Evolutionary conservation across 164 flowering plant species (phyloP), one percentile per base, ranked within the genome.

Genomic region (Berberis thunbergii): DNA sequence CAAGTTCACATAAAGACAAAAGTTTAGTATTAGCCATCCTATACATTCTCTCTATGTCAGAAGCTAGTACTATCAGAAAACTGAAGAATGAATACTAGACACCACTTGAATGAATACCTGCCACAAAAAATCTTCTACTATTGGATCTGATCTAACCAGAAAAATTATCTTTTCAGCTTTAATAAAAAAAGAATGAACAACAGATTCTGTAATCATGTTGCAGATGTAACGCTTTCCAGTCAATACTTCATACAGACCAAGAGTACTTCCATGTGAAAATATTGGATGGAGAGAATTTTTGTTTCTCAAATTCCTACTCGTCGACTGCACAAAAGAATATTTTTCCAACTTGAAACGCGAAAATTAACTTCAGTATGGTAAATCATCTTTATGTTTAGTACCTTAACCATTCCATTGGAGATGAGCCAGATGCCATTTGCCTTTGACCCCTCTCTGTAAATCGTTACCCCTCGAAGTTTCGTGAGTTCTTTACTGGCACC

Each of bases 381-480:
- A 46, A 64, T 64, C n/a, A 48, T 10, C 9, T 11, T 39, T n/a
- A 41, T 42, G 46, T 13, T 45, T 26, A 44, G 68, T 79, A 92
- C 98, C 95, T 85, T 92, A 49, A 85, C 91, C 43, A 87, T 75
- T 60, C 96, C 98, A 70, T 79, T 87, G 49, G 91, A 86, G 57
- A 93, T 75, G 42, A 93, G 85, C 97, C 98, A 90, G 64, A 93
- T 75, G 57, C 97, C 97, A 79, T 69, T 81, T 62, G 98, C 81
- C 70, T 77, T 84, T 13, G 85, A 78, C 13, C 89, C 97, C 79
- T 93, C 97, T 67, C 54, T 78, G 76, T 87, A 93, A 1, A 93
- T 85, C 50, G 84, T 74, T 55, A 74, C 65, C 45, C 96, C 89
- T 44, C 80, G 76, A 39, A 77, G 62, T 74, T 88, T 85, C 83